phyloP scores from a whole-genome alignment of 2,329 filamentous ascomycete species.

The Monosporascus sp. region DNA sequence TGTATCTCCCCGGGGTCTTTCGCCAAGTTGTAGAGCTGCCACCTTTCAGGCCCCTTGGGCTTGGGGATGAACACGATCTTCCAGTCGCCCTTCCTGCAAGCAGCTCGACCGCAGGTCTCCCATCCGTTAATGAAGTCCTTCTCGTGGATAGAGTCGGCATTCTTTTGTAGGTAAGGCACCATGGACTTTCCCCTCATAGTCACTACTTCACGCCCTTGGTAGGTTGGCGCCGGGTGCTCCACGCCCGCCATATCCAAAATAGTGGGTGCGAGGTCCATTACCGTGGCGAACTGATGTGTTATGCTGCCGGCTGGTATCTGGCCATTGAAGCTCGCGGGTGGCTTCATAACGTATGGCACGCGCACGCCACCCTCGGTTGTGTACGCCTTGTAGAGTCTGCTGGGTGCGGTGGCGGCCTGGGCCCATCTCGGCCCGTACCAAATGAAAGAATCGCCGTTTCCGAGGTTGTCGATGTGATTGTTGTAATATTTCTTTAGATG shows the following conservation, averaged over 20 bases:
- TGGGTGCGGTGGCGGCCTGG: slow-evolving; percentile 32
- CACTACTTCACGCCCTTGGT: slow-evolving; percentile 29
- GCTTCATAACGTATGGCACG: slow-evolving; percentile 46
- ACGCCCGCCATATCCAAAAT: slow-evolving; percentile 43
- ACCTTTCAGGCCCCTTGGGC: slow-evolving; percentile 42
- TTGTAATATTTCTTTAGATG: slow-evolving; percentile 53
- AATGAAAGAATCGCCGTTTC: slow-evolving; percentile 51
- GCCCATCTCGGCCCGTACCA: slow-evolving; percentile 58
- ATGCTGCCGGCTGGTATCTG: slow-evolving; percentile 31
- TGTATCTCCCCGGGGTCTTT: slow-evolving; percentile 40
- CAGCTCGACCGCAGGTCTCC: slow-evolving; percentile 31
- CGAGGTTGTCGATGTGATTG: slow-evolving; percentile 53
- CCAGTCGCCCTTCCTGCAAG: slow-evolving; percentile 31
- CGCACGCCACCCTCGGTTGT: slow-evolving; percentile 46
- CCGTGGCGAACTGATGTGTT: slow-evolving; percentile 46
- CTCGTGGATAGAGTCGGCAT: slow-evolving; percentile 27
- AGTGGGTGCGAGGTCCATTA: slow-evolving; percentile 46
- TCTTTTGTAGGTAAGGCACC: slow-evolving; percentile 24
- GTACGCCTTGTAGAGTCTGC: slow-evolving; percentile 35
- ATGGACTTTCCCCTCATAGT: slow-evolving; percentile 30
- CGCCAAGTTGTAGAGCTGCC: slow-evolving; percentile 44
- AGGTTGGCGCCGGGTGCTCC: slow-evolving; percentile 48
- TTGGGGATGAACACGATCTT: slow-evolving; percentile 42
- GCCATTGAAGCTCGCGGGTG: slow-evolving; percentile 24
- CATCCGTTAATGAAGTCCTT: slow-evolving; percentile 32